Evolutionary conservation across 2,329 filamentous ascomycete genomes (phyloP).

Genomic region (Dactylella cylindrospora): DNA sequence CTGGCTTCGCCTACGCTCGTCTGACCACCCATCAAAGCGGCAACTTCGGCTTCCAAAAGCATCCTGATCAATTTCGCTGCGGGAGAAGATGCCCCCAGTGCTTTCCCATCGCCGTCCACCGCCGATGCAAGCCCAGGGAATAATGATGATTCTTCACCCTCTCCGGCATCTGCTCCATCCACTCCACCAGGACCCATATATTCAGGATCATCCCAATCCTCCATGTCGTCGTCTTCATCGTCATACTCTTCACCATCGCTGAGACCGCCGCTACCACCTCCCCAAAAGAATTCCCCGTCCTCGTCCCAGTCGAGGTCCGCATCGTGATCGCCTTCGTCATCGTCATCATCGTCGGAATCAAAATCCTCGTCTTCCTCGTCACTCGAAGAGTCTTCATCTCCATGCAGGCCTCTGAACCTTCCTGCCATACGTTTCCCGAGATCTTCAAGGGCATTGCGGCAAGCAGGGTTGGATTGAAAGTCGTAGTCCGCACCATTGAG

Average conservation of each 20-base stretch:
- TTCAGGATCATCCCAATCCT: constrained; percentile 15
- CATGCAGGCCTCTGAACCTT: constrained; percentile 22
- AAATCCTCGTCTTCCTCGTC: constrained; percentile 26
- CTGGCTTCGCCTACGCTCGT: too few species aligned
- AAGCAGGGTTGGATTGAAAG: not conserved
- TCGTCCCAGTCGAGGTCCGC: constrained; percentile 9
- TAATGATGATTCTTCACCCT: not conserved
- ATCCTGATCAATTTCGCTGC: too few species aligned
- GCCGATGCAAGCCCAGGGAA: not conserved
- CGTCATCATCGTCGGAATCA: constrained; percentile 18
- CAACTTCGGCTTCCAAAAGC: too few species aligned
- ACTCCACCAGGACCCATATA: not conserved
- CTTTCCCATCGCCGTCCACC: not conserved
- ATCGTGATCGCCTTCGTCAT: constrained; percentile 41
- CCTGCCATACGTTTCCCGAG: constrained; percentile 13
- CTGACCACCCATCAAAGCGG: too few species aligned
- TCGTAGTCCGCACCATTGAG: constrained; percentile 44
- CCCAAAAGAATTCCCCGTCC: constrained; percentile 27
- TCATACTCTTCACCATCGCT: constrained; percentile 16
- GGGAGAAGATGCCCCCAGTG: too few species aligned
- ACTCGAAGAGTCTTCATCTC: constrained; percentile 7
- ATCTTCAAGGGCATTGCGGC: not conserved
- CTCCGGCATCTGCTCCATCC: too few species aligned
- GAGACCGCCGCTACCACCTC: constrained; percentile 4
- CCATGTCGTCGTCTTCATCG: constrained; percentile 35